Evolutionary conservation across 179 eudicot genomes (phyloP).

Genomic region (Spinacia oleracea): DNA sequence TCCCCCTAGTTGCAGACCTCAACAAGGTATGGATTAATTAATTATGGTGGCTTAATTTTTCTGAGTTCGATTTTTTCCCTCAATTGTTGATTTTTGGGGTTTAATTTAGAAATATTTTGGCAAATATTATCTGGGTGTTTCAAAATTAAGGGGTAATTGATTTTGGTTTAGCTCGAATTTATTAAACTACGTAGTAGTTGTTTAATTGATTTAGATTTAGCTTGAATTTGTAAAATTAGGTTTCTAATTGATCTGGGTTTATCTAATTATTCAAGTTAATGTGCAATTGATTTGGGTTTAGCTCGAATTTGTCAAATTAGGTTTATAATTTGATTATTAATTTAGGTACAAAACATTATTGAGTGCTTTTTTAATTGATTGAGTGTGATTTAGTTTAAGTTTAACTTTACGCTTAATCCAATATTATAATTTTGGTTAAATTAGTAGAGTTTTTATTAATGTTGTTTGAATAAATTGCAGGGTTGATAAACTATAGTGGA

Average conservation of each 20-base stretch:
- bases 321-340: neutral
- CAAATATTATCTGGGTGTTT: neutral
- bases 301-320: neutral
- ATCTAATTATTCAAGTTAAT: neutral
- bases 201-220: neutral
- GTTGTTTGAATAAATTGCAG: conserved; percentile 23
- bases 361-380: neutral
- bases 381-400: conserved; percentile 4
- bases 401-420: conserved; percentile 8
- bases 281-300: neutral
- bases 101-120: neutral
- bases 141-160: neutral
- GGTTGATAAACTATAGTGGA: conserved; percentile 33
- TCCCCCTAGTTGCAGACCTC: conserved; percentile 63
- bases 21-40: conserved; percentile 20
- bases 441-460: neutral
- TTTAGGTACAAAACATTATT: neutral
- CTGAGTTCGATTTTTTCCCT: neutral
- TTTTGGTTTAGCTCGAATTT: neutral
- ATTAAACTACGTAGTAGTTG: neutral
- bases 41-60: neutral
- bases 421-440: neutral
- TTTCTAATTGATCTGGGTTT: neutral
- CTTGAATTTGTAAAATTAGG: neutral
- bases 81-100: neutral